Conservation (phyloP, 2,329 filamentous ascomycete species). For the Ilyonectria sp. region DNA sequence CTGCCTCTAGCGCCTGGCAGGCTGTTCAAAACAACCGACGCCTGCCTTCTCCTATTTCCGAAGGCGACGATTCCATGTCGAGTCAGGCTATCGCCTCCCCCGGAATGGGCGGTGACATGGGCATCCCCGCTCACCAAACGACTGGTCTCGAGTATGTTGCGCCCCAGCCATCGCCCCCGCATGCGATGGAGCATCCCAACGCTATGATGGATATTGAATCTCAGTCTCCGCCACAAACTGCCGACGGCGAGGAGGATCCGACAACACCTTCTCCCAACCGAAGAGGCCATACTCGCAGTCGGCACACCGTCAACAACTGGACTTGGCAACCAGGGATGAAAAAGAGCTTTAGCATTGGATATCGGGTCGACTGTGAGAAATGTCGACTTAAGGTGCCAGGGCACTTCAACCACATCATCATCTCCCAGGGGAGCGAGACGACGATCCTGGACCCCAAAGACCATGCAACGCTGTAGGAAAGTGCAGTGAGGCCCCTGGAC, state of each 20-base stretch:
- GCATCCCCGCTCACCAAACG: constrained; percentile 52
- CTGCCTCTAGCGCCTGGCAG: constrained; percentile 64
- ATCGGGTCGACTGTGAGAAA: constrained; percentile 83
- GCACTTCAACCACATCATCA: constrained; percentile 85
- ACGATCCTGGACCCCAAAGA: constrained; percentile 46
- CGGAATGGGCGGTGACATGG: constrained; percentile 53
- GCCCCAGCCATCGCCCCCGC: constrained; percentile 46
- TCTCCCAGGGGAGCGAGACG: constrained; percentile 64
- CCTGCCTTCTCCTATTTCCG: constrained; percentile 73
- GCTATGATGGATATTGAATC: constrained; percentile 56
- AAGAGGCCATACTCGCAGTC: constrained; percentile 71
- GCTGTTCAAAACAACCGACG: constrained; percentile 68
- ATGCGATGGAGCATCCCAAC: constrained; percentile 59
- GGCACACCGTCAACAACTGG: constrained; percentile 73
- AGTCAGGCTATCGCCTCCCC: constrained; percentile 52
- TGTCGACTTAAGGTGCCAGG: constrained; percentile 82
- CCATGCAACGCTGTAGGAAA: constrained; percentile 44
- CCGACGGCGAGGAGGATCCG: constrained; percentile 54
- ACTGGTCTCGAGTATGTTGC: constrained; percentile 40
- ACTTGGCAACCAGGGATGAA: constrained; percentile 76
- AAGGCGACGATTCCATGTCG: constrained; percentile 65
- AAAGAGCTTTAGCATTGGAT: constrained; percentile 83
- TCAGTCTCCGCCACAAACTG: constrained; percentile 41
- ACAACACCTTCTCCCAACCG: constrained; percentile 64
- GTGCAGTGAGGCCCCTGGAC: constrained; percentile 45